Evolutionary conservation across 1,139 yeast species (phyloP), one percentile per base, ranked within the genome.

Genomic region (Taphrina wiesneri): DNA sequence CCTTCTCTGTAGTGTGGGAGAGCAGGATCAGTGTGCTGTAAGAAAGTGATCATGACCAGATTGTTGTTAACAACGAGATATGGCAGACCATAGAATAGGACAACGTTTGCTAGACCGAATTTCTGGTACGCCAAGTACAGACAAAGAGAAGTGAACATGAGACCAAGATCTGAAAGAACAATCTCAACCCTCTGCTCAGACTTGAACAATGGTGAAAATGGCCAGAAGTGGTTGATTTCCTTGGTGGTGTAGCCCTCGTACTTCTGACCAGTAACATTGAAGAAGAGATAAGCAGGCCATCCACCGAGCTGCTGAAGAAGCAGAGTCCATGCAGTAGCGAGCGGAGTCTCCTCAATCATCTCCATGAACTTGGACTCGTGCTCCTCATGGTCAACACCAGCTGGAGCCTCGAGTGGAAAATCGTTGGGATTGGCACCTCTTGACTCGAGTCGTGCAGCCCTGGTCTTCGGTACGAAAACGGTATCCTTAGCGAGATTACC

Each of bases 61-160:
- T 96, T 89, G 79, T 89, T 95, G 83, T 89, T 89, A 69, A 88
- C 92, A 82, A 87, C 85, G 67, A 86, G 72, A 83, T 87, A 89
- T 66, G 96, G 96, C 67, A 88, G 74, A 70, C 86, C 81, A 88
- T 91, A 89, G 80, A 87, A 83, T 72, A 88, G 82, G 68, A 83
- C 75, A 17, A 64, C 64, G 23, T 30, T 52, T 13, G 67, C 63
- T 15, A 52, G 43, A 2, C 64, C 63, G 23, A 59, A 57, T 21
- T 25, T 52, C 56, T 56, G 56, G 54, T 47, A 46, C 23, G 64
- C 64, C 17, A 57, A 26, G 36, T 54, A 46, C 39, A 64, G 56
- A 32, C 56, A 51, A 13, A 49, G 45, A 11, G 49, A 43, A 17
- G 67, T 59, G 56, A 57, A 51, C 49, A 51, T 47, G 34, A 64